phyloP scores from a whole-genome alignment of 306 rosid species.

The Gleditsia sinensis region DNA sequence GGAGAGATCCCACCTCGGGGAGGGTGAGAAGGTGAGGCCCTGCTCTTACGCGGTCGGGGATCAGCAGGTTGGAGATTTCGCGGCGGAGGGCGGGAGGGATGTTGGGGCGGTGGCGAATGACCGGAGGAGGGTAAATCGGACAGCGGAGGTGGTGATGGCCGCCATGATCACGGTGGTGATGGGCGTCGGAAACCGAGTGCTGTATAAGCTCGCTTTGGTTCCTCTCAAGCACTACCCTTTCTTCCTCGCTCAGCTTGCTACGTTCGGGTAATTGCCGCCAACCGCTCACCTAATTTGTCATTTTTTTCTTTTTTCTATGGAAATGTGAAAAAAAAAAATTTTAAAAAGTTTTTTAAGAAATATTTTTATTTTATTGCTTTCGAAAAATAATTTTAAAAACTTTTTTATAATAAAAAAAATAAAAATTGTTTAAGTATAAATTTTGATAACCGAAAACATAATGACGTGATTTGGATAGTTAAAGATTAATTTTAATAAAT shows the following conservation, averaged over 20 bases:
- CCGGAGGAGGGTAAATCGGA: conserved; percentile 34
- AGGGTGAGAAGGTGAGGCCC: conserved; percentile 37
- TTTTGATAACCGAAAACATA: too few relatives aligned
- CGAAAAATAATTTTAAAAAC: too few relatives aligned
- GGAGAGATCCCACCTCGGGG: conserved; percentile 46
- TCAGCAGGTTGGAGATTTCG: conserved; percentile 34
- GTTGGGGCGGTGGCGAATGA: conserved; percentile 17
- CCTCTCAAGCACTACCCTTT: conserved; percentile 88
- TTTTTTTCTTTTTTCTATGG: background rate
- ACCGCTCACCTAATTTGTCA: background rate
- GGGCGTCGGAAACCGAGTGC: conserved; percentile 84
- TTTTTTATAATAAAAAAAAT: too few relatives aligned
- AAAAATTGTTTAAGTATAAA: too few relatives aligned
- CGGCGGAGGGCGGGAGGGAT: conserved; percentile 34
- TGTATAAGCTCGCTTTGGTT: conserved; percentile 87
- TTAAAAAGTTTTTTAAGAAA: too few relatives aligned
- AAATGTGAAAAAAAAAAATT: background rate
- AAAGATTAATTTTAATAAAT: too few relatives aligned
- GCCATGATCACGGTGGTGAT: conserved; percentile 66
- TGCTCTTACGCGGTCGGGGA: conserved; percentile 60
- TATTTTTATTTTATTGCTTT: too few relatives aligned
- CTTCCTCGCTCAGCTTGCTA: conserved; percentile 93
- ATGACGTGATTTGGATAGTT: too few relatives aligned
- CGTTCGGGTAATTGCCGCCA: conserved; percentile 66
- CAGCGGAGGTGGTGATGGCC: conserved; percentile 64